phyloP scores from a whole-genome alignment of 768 basidiomycete species.

The Xanthoconium purpureum region DNA sequence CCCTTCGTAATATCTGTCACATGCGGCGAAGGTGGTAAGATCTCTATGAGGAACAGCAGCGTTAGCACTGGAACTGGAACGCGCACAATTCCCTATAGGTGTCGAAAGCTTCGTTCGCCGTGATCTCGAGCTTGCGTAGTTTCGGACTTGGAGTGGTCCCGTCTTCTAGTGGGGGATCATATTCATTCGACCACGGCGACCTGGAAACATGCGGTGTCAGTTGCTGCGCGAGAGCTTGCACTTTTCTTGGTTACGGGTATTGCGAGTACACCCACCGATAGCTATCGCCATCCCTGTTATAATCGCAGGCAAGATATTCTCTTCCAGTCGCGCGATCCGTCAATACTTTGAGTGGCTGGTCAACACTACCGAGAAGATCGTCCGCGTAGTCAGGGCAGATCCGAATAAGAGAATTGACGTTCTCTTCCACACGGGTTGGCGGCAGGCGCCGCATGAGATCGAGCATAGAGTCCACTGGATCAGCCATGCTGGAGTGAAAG shows the following conservation, averaged over 20 bases:
- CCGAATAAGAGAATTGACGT: constrained; percentile 73
- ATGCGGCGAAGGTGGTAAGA: not conserved
- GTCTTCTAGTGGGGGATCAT: constrained; percentile 85
- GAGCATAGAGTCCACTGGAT: constrained; percentile 87
- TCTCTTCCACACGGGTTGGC: constrained; percentile 83
- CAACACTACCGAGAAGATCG: constrained; percentile 91
- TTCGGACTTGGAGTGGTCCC: constrained; percentile 83
- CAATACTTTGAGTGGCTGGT: constrained; percentile 84
- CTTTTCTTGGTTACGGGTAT: not conserved
- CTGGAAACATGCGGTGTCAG: constrained; percentile 40
- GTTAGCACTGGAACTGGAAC: not conserved
- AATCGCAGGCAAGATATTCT: constrained; percentile 93
- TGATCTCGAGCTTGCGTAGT: constrained; percentile 86
- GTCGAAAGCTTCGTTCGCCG: constrained; percentile 95
- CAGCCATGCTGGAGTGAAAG: constrained; percentile 47
- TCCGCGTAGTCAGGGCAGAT: constrained; percentile 94
- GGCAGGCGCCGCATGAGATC: constrained; percentile 97
- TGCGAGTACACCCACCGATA: constrained; percentile 50
- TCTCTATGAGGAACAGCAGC: not conserved
- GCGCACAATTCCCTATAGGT: constrained; percentile 92
- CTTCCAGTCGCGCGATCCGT: constrained; percentile 77
- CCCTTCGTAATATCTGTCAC: constrained; percentile 89
- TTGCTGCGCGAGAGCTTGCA: not conserved
- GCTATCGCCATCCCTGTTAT: constrained; percentile 89
- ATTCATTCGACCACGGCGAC: constrained; percentile 98